These are phyloP conservation scores for Starmerella potacharoeniae DNA, from an alignment of 805 yeast genomes.

Conservation along the genomic window DNA sequence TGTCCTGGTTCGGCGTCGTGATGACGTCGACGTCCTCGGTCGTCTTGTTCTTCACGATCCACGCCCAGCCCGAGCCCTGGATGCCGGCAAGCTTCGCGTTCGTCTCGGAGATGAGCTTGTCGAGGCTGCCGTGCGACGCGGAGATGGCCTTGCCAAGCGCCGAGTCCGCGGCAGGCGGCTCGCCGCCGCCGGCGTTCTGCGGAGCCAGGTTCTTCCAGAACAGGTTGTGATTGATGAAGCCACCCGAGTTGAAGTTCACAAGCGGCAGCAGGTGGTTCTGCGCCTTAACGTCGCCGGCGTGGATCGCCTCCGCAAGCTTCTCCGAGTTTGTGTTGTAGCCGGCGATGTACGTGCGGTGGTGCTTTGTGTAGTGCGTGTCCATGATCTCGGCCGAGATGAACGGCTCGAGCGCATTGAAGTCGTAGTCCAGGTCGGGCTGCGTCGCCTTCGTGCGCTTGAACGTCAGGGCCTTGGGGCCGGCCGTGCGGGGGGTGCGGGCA, in stretches of 20 bases:
- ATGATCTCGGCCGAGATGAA: slow-evolving; percentile 76
- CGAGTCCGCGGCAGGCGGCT: slow-evolving; percentile 41
- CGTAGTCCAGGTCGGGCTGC: slow-evolving; percentile 74
- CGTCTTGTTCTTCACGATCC: slow-evolving; percentile 68
- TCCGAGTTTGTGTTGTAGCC: slow-evolving; percentile 72
- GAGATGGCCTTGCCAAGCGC: slow-evolving; percentile 48
- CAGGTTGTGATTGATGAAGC: slow-evolving; percentile 71
- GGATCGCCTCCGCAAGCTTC: slow-evolving; percentile 55
- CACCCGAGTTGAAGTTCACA: slow-evolving; percentile 89
- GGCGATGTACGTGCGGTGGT: slow-evolving; percentile 83
- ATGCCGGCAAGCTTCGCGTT: slow-evolving; percentile 70
- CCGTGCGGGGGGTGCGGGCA: slow-evolving; percentile 4
- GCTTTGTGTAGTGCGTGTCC: slow-evolving; percentile 76
- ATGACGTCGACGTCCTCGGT: slow-evolving; percentile 63
- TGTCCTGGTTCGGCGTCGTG: slow-evolving; percentile 78
- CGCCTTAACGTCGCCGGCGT: slow-evolving; percentile 47
- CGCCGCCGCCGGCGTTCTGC: slow-evolving; percentile 63
- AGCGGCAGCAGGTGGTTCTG: slow-evolving; percentile 51
- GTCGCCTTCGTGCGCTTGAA: slow-evolving; percentile 34
- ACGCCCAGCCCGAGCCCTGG: slow-evolving; percentile 96
- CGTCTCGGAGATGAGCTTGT: slow-evolving; percentile 49
- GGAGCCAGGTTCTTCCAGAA: slow-evolving; percentile 89
- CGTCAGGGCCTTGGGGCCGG: slow-evolving; percentile 4
- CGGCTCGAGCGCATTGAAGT: slow-evolving; percentile 78
- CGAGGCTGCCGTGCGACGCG: slow-evolving; percentile 61